phyloP scores from a whole-genome alignment of 2,329 filamentous ascomycete species.

The Monilinia aucupariae region DNA sequence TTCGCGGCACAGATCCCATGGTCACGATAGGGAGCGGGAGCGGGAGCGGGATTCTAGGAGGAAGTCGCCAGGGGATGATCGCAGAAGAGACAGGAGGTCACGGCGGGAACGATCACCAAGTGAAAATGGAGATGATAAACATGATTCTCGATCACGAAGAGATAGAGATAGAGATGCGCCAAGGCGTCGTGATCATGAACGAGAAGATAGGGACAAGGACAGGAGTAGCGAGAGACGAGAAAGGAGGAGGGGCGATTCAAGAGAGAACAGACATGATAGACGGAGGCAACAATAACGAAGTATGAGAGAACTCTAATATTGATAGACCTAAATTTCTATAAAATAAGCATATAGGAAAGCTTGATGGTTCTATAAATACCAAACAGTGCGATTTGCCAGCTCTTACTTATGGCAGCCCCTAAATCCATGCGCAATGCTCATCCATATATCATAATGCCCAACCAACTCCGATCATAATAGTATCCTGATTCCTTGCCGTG shows the following conservation, averaged over 20 bases:
- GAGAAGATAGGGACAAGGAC: not conserved
- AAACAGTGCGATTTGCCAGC: not conserved
- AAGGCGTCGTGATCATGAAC: constrained; percentile 7
- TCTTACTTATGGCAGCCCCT: not conserved
- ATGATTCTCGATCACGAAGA: constrained; percentile 17
- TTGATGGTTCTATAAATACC: not conserved
- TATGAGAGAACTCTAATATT: not conserved
- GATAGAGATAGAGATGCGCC: constrained; percentile 18
- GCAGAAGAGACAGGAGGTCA: constrained; percentile 8
- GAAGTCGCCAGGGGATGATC: constrained; percentile 16
- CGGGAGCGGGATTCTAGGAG: constrained; percentile 3
- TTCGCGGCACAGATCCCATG: constrained; percentile 22
- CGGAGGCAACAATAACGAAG: constrained; percentile 19
- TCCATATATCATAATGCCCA: not conserved
- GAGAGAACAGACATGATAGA: constrained; percentile 15
- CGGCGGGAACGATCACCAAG: constrained; percentile 11
- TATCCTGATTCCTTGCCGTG: constrained; percentile 6
- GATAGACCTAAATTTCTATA: too few species aligned
- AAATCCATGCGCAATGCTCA: not conserved
- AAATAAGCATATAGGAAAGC: too few species aligned
- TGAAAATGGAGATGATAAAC: constrained; percentile 5
- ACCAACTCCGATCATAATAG: constrained; percentile 11
- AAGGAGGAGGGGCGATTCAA: constrained; percentile 21
- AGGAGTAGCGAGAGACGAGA: constrained; percentile 1
- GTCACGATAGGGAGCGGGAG: not conserved